Conservation (phyloP, 140 eudicot genomes). For the Bidens hawaiensis region DNA sequence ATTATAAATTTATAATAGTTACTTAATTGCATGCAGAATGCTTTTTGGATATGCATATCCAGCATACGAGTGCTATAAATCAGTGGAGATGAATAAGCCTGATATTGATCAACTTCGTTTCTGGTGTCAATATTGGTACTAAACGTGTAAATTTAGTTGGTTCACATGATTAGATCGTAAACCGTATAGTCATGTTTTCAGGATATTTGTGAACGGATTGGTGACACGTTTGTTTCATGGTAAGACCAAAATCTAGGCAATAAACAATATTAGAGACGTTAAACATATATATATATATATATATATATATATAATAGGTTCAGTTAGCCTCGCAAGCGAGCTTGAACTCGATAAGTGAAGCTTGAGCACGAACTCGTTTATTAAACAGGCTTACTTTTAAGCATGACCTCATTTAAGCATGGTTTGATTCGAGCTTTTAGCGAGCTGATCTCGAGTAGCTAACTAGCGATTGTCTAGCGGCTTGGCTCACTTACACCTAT, state of each 20-base stretch:
- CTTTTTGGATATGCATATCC: constrained; percentile 88
- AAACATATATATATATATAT: too few species aligned
- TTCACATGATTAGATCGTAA: background rate
- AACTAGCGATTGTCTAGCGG: too few species aligned
- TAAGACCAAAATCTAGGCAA: constrained; percentile 20
- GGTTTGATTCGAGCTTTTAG: too few species aligned
- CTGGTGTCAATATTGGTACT: constrained; percentile 97
- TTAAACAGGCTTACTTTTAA: too few species aligned
- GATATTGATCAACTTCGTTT: constrained; percentile 84
- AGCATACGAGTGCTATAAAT: constrained; percentile 83
- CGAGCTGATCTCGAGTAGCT: too few species aligned
- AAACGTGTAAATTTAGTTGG: background rate
- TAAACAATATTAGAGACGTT: background rate
- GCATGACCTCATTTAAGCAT: too few species aligned
- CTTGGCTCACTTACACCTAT: too few species aligned
- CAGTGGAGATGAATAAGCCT: constrained; percentile 83
- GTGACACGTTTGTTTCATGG: constrained; percentile 94
- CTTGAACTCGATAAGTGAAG: too few species aligned
- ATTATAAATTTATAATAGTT: background rate
- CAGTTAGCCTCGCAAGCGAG: too few species aligned
- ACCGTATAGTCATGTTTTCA: constrained; percentile 27
- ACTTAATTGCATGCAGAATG: constrained; percentile 48
- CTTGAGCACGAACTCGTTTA: too few species aligned
- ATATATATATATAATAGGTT: too few species aligned
- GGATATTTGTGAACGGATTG: constrained; percentile 90